phyloP scores from a whole-genome alignment of 768 basidiomycete species.

The Collybia mongolica region DNA sequence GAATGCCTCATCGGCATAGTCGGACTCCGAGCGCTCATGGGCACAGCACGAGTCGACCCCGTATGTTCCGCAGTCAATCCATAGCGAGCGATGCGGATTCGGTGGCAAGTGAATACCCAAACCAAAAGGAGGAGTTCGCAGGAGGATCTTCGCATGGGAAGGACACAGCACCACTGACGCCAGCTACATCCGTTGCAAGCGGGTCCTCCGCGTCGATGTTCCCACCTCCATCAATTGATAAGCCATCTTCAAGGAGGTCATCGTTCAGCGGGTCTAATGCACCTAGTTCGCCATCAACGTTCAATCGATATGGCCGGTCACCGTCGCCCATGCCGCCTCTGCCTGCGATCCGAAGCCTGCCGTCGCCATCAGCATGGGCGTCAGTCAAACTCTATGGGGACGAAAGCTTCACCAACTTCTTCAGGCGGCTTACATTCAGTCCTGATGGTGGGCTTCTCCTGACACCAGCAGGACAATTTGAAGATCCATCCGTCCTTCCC shows the following conservation, averaged over 20 bases:
- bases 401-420: constrained; percentile 94
- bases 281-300: constrained; percentile 68
- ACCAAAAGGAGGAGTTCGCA: constrained; percentile 23
- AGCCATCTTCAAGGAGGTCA: constrained; percentile 55
- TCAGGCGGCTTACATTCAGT: constrained; percentile 89
- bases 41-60: constrained; percentile 45
- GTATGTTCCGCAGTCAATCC: constrained; percentile 67
- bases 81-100: constrained; percentile 74
- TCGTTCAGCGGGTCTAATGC: constrained; percentile 83
- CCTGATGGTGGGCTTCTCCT: constrained; percentile 92
- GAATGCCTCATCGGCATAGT: constrained; percentile 68
- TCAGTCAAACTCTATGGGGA: constrained; percentile 89
- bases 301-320: constrained; percentile 70
- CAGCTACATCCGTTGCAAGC: constrained; percentile 66
- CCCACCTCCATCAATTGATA: constrained; percentile 67
- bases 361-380: constrained; percentile 56
- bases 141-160: constrained; percentile 22
- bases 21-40: constrained; percentile 66
- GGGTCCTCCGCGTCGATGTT: constrained; percentile 63
- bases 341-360: constrained; percentile 80
- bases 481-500: constrained; percentile 74
- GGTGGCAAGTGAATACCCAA: constrained; percentile 44
- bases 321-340: constrained; percentile 91
- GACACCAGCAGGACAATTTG: constrained; percentile 96
- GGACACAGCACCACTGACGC: constrained; percentile 51